These are phyloP conservation scores for Pseudocercospora pini-densiflorae DNA, from an alignment of 2,329 filamentous ascomycete species.

Conservation along the genomic window DNA sequence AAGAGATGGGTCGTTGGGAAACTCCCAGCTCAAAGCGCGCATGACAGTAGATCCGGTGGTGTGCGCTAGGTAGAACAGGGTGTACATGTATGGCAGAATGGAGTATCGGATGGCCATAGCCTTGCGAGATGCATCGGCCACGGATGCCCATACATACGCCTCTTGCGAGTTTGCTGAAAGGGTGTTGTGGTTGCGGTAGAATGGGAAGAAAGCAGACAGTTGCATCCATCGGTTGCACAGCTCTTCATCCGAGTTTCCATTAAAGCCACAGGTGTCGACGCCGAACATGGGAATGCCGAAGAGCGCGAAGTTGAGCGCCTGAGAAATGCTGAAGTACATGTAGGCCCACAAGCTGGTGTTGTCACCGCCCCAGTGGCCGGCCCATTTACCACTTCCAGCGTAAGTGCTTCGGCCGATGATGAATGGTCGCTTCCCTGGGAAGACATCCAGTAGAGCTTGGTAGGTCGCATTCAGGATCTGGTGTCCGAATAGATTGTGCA, in stretches of 20 bases:
- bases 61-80: constrained; percentile 70
- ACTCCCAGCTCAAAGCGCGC: constrained; percentile 75
- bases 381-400: constrained; percentile 73
- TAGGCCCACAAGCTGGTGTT: constrained; percentile 72
- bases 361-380: constrained; percentile 82
- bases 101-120: constrained; percentile 74
- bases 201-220: constrained; percentile 74
- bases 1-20: constrained; percentile 70
- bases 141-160: constrained; percentile 70
- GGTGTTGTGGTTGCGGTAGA: constrained; percentile 77
- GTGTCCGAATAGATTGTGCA: constrained; percentile 79
- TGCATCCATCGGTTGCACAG: constrained; percentile 78
- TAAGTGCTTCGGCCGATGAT: constrained; percentile 85
- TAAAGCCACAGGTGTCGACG: constrained; percentile 72
- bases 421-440: constrained; percentile 74
- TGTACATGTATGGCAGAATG: constrained; percentile 77
- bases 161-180: constrained; percentile 68
- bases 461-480: constrained; percentile 80
- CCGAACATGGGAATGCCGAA: constrained; percentile 81
- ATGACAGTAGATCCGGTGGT: constrained; percentile 70
- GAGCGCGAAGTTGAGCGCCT: constrained; percentile 74
- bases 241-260: constrained; percentile 68
- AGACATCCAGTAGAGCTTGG: constrained; percentile 66
- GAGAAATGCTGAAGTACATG: constrained; percentile 77
- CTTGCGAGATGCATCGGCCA: constrained; percentile 65